Percentiles rank a stretch among this genome's conserved stretches.
These are phyloP conservation scores for Cladophialophora yegresii DNA, from an alignment of 2,329 filamentous ascomycete genomes.

Conservation along the genomic window DNA sequence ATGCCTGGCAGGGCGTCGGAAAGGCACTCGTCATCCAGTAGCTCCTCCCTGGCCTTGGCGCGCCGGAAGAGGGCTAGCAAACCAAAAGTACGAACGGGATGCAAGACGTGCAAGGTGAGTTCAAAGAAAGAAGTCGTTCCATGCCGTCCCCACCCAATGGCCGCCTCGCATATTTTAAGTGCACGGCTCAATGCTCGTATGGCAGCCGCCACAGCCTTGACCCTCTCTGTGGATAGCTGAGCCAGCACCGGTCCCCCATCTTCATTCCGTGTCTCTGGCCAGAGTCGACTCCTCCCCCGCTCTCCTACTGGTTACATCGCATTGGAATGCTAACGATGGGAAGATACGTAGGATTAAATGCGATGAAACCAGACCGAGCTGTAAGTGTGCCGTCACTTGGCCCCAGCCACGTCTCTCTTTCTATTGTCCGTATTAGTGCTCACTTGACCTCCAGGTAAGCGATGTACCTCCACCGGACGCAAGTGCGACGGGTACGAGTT, in stretches of 20 bases:
- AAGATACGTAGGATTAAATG: slow-evolving; percentile 49
- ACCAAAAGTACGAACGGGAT: slow-evolving; percentile 37
- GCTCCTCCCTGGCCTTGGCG: slow-evolving; percentile 18
- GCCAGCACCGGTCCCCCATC: background rate
- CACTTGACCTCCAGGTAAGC: slow-evolving; percentile 46
- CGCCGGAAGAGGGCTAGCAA: slow-evolving; percentile 32
- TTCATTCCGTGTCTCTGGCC: slow-evolving; percentile 19
- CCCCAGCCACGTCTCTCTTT: slow-evolving; percentile 7
- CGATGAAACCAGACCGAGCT: slow-evolving; percentile 47
- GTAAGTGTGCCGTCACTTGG: slow-evolving; percentile 32
- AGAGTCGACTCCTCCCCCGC: slow-evolving; percentile 12
- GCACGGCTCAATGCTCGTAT: slow-evolving; percentile 18
- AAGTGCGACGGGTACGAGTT: slow-evolving; percentile 59
- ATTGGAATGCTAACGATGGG: slow-evolving; percentile 2
- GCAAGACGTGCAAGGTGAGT: slow-evolving; percentile 36
- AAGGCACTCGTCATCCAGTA: slow-evolving; percentile 2
- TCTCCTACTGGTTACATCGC: slow-evolving; percentile 17
- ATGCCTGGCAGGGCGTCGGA: slow-evolving; percentile 1
- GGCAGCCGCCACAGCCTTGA: slow-evolving; percentile 8
- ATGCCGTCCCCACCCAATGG: slow-evolving; percentile 6
- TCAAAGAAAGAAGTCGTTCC: background rate
- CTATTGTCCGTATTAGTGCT: slow-evolving; percentile 18
- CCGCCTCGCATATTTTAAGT: slow-evolving; percentile 4
- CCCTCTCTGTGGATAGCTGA: slow-evolving; percentile 24
- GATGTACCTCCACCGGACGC: slow-evolving; percentile 62